Evolutionary conservation across 1,139 yeast genomes (phyloP), one percentile per base, ranked within the genome.

Genomic region (Geotrichum aggregatum): DNA sequence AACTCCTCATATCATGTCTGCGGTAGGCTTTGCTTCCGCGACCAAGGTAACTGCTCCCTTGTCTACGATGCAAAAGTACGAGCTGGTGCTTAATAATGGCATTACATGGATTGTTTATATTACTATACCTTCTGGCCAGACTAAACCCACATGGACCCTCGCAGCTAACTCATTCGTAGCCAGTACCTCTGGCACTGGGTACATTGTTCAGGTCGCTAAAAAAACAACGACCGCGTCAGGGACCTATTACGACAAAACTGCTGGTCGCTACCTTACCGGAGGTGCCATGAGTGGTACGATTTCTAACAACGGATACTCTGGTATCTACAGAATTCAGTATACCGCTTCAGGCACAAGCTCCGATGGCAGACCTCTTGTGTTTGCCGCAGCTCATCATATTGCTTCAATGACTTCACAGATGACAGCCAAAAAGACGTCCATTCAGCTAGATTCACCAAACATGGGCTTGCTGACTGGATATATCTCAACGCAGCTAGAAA

Each of bases 341-440:
- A 58, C 68, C 4, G 76, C 82, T 19, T 63, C 63, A 38, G 92
- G 92, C 49, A 54, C 66, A 1, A 80, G 87, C 8, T 64, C 72
- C 6, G 69, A 77, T 18, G 82, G 82, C 3, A 66, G 67, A 7
- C 75, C 85, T 8, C 69, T 84, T 46, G 67, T 84, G 2, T 86
- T 80, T 66, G 86, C 87, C 7, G 74, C 84, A 52, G 89, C 92
- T 19, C 95, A 87, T 66, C 94, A 84, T 56, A 73, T 79, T 47
- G 71, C 70, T 34, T 76, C 86, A 0, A 71, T 85, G 56, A 64
- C 69, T 14, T 66, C 82, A 44, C 71, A 74, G 31, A 80, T 88
- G 0, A 74, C 83, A 26, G 78, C 84, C 51, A 84, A 83, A 71
- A 92, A 92, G 48, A 63, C 63, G 13, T 79, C 84, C 83, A 71